Evolutionary conservation across 2,329 filamentous ascomycete species (phyloP), one percentile per base, ranked within the genome.

Genomic region (Apiospora malaysiana): DNA sequence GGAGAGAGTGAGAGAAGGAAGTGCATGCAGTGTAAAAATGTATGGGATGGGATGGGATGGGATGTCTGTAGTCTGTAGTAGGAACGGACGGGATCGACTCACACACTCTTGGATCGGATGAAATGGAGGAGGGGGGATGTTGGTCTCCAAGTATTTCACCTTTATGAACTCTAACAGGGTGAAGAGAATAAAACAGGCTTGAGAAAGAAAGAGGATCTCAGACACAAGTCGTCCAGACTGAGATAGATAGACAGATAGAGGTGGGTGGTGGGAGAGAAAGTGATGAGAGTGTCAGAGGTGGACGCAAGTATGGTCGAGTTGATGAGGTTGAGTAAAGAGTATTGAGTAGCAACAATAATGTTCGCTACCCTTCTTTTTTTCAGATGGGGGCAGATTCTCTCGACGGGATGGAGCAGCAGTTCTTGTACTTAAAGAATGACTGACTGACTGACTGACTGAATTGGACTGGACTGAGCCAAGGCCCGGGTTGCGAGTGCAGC

Each of bases 101-200:
- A 63, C 56, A 59, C 51, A 63, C 56, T 63, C 56, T 63, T 63
- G 21, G 56, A 40, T 63, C 18, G 32, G 56, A 63, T 63, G 56
- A 63, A 59, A 63, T 40, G 32, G 56, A 37, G 27, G 56, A 37
- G 25, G 51, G 51, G 56, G 56, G 56, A 63, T 21, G 56, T 40
- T n/a, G 56, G 56, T 63, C 56, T 63, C 56, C 56, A 63, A 63
- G 56, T 63, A 63, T 63, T 63, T 63, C 56, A 63, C 56, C 56
- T 63, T n/a, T 63, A 21, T 63, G 56, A 63, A 63, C 56, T 63
- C 56, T 40, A 63, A 63, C 56, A 40, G 40, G 56, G 56, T 10
- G 56, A 40, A 63, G 32, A 16, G 37, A 32, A 63, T 63, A 63
- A 63, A 63, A 63, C 56, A 63, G 56, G 32, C 27, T 18, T 63